phyloP scores from a whole-genome alignment of 208 protist genomes.

The Leishmania amazonensis region DNA sequence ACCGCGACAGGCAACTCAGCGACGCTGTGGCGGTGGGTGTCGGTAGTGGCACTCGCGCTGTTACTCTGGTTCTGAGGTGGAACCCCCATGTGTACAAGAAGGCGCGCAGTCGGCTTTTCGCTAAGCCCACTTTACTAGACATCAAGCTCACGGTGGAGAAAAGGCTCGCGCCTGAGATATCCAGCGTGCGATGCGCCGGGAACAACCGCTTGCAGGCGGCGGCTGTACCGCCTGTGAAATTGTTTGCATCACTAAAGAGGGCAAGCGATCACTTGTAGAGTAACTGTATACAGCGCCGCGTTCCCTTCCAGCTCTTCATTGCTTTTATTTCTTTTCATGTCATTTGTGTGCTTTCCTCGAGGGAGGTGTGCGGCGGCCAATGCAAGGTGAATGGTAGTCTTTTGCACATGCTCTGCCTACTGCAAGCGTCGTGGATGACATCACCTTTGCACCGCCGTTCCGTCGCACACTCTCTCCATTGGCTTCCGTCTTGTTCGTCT shows the following conservation, averaged over 20 bases:
- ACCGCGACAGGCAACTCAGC: neutral
- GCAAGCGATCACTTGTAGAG: neutral
- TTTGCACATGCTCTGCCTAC: neutral
- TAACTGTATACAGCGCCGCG: neutral
- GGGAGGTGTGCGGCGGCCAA: neutral
- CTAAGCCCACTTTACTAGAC: neutral
- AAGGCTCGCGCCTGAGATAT: neutral
- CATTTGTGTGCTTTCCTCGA: neutral
- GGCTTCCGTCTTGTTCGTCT: neutral
- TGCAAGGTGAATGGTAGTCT: neutral
- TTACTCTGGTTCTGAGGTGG: neutral
- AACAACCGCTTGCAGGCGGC: neutral
- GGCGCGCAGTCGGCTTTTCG: too few relatives aligned
- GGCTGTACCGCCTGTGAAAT: neutral
- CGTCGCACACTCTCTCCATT: neutral
- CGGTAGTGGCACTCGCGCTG: conserved; percentile 1
- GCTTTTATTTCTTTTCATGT: neutral
- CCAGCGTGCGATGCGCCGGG: too few relatives aligned
- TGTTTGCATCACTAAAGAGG: neutral
- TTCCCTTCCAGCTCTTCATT: neutral
- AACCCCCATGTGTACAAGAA: neutral
- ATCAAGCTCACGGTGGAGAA: neutral
- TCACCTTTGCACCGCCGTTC: neutral
- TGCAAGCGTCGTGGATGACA: neutral
- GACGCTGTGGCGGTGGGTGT: neutral